Evolutionary conservation across 768 basidiomycete species (phyloP).

Genomic region (Mycena kentingensis): DNA sequence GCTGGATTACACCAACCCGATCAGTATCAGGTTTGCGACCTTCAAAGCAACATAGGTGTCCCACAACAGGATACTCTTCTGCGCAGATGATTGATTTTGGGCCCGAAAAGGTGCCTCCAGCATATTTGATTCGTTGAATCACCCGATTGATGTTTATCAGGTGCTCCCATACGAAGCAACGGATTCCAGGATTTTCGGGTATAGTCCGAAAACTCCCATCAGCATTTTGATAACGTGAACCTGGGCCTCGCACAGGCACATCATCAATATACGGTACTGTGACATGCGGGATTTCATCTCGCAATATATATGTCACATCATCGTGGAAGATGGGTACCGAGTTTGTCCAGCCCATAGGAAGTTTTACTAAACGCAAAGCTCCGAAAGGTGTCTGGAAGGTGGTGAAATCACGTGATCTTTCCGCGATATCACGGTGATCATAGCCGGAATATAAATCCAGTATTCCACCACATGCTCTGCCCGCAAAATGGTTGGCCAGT

Average conservation of each 20-base stretch:
- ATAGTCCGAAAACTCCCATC: too few species aligned
- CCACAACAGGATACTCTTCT: slow-evolving; percentile 27
- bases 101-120: slow-evolving; percentile 31
- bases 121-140: slow-evolving; percentile 32
- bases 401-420: slow-evolving; percentile 28
- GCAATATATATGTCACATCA: slow-evolving; percentile 28
- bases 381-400: slow-evolving; percentile 31
- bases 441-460: slow-evolving; percentile 28
- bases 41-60: slow-evolving; percentile 36
- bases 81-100: slow-evolving; percentile 22
- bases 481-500: slow-evolving; percentile 16
- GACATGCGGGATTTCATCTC: slow-evolving; percentile 29
- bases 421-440: slow-evolving; percentile 26
- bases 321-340: slow-evolving; percentile 36
- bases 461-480: slow-evolving; percentile 13
- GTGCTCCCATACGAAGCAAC: slow-evolving; percentile 39
- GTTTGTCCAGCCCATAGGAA: slow-evolving; percentile 35
- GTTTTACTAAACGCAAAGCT: slow-evolving; percentile 14
- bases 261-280: slow-evolving; percentile 30
- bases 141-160: slow-evolving; percentile 34
- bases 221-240: too few species aligned
- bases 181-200: slow-evolving; percentile 29
- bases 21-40: slow-evolving; percentile 30
- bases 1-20: slow-evolving; percentile 28
- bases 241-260: too few species aligned